These are phyloP conservation scores for Spencermartinsiella ligniputridi DNA, from an alignment of 1,139 yeast species.

Conservation along the genomic window DNA sequence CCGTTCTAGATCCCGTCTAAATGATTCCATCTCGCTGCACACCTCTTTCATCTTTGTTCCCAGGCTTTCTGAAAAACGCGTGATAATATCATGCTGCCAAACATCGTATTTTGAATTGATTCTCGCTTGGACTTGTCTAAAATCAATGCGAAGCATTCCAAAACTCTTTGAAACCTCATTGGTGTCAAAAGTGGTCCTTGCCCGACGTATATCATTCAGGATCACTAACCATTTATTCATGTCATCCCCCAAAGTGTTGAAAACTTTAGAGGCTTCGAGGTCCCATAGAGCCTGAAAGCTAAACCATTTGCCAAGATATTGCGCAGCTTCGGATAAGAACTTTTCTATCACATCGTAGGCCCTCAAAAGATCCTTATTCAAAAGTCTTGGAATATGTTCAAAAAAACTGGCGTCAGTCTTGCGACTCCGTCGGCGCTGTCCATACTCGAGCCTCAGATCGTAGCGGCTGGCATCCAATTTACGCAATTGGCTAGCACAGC, in stretches of 20 bases:
- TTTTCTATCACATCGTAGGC: constrained; percentile 25
- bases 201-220: constrained; percentile 43
- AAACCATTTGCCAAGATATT: constrained; percentile 49
- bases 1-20: constrained; percentile 36
- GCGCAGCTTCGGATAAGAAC: constrained; percentile 29
- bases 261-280: constrained; percentile 37
- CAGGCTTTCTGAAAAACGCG: constrained; percentile 42
- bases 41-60: constrained; percentile 28
- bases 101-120: constrained; percentile 52
- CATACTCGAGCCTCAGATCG: constrained; percentile 16
- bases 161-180: constrained; percentile 38
- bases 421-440: background rate
- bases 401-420: constrained; percentile 11
- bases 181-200: constrained; percentile 51
- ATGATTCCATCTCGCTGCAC: constrained; percentile 27
- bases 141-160: constrained; percentile 44
- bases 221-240: constrained; percentile 47
- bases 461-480: constrained; percentile 31
- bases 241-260: constrained; percentile 34
- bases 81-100: constrained; percentile 50
- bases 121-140: constrained; percentile 51
- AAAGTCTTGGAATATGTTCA: constrained; percentile 16
- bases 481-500: constrained; percentile 25
- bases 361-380: constrained; percentile 17
- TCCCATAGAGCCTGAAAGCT: constrained; percentile 61